These are phyloP conservation scores for Penicillium psychrosexuale DNA, from an alignment of 2,329 filamentous ascomycete species.

Conservation along the genomic window DNA sequence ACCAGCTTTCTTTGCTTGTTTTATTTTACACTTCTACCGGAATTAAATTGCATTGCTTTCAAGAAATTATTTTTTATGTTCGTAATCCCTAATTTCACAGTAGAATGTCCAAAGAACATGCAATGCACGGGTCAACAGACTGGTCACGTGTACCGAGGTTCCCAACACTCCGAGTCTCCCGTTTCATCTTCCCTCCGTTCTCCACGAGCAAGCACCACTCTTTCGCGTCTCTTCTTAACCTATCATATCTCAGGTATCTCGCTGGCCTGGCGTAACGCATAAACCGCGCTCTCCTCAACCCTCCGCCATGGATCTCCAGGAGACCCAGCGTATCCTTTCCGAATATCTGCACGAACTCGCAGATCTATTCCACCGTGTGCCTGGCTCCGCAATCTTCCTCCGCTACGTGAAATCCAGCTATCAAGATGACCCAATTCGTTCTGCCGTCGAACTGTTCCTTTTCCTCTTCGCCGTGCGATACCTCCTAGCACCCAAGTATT, in stretches of 20 bases:
- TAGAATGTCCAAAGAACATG: background rate
- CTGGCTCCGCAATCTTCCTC: slow-evolving; percentile 88
- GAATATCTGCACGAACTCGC: slow-evolving; percentile 55
- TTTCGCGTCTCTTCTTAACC: background rate
- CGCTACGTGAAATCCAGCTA: slow-evolving; percentile 97
- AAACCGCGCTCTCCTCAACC: slow-evolving; percentile 3
- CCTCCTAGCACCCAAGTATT: slow-evolving; percentile 85
- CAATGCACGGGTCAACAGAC: background rate
- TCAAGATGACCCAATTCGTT: slow-evolving; percentile 92
- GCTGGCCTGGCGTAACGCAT: slow-evolving; percentile 7
- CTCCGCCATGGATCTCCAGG: slow-evolving; percentile 54
- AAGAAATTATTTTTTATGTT: background rate
- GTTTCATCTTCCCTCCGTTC: background rate
- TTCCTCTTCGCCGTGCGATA: slow-evolving; percentile 96
- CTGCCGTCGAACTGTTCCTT: slow-evolving; percentile 86
- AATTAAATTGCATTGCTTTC: slow-evolving; percentile 30
- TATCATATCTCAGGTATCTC: background rate
- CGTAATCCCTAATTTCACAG: background rate
- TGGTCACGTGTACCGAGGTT: slow-evolving; percentile 6
- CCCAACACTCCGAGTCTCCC: background rate
- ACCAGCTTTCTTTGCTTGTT: slow-evolving; percentile 25
- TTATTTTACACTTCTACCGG: slow-evolving; percentile 18
- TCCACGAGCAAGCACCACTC: background rate
- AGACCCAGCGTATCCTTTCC: slow-evolving; percentile 53
- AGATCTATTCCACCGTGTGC: slow-evolving; percentile 79